Conservation (phyloP, 805 yeast species). For the Candida parachauliodes region DNA sequence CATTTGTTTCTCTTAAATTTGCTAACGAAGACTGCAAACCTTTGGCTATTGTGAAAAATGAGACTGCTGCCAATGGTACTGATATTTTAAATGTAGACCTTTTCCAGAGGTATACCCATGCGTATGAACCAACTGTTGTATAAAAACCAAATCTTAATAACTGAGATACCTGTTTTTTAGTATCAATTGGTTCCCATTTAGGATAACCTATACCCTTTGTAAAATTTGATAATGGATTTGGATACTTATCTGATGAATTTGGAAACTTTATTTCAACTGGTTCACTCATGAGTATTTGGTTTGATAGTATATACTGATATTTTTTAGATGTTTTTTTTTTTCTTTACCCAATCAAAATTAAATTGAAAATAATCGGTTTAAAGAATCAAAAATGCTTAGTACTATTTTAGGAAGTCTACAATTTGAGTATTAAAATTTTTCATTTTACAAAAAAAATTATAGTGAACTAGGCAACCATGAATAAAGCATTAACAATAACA, state of each 20-base stretch:
- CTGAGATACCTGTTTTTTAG: conserved; percentile 46
- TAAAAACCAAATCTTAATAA: conserved; percentile 45
- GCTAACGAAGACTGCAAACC: conserved; percentile 37
- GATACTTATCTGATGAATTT: conserved; percentile 38
- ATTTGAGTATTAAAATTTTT: conserved; percentile 1
- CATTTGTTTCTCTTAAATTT: conserved; percentile 60
- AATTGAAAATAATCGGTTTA: conserved; percentile 2
- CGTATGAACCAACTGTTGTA: conserved; percentile 49
- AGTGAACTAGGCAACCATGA: conserved; percentile 6
- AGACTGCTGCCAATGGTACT: conserved; percentile 36
- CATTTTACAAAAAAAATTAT: neutral
- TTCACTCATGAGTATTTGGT: conserved; percentile 18
- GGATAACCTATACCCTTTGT: conserved; percentile 40
- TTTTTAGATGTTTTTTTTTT: conserved; percentile 5
- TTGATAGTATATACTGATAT: neutral
- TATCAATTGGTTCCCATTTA: conserved; percentile 52
- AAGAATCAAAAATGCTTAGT: neutral
- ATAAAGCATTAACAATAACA: conserved; percentile 23
- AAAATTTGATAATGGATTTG: conserved; percentile 39
- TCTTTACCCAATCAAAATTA: conserved; percentile 7
- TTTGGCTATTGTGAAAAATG: conserved; percentile 49
- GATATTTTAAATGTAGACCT: conserved; percentile 40
- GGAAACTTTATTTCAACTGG: conserved; percentile 18
- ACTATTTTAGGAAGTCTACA: conserved; percentile 7
- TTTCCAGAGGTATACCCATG: conserved; percentile 42